Percentiles rank a stretch among this genome's conserved stretches.
Evolutionary conservation across 2,329 filamentous ascomycete species (phyloP).

Genomic region (Hypoxylon sp.): DNA sequence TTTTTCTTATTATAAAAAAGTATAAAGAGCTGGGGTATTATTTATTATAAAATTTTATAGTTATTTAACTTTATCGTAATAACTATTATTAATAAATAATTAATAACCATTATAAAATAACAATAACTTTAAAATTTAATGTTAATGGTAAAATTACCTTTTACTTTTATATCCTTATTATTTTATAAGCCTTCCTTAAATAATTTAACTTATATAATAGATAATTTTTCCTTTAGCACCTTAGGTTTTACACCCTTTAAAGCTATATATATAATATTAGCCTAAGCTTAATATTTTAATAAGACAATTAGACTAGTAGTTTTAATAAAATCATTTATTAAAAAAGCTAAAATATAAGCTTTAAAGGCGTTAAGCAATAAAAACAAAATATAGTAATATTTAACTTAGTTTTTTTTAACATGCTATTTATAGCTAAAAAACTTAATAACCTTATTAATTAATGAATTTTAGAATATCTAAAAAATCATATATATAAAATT

Average conservation of each 20-base stretch:
- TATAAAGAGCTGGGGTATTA: not conserved
- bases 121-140: not conserved
- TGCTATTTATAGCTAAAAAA: not conserved
- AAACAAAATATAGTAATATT: not conserved
- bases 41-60: conserved; percentile 4
- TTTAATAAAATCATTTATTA: not conserved
- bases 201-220: not conserved
- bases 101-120: conserved; percentile 3
- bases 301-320: not conserved
- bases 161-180: not conserved
- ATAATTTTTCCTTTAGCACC: not conserved
- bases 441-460: not conserved
- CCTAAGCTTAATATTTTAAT: too few relatives aligned
- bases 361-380: not conserved
- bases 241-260: not conserved
- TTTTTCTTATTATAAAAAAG: conserved; percentile 3
- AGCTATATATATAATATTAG: not conserved
- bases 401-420: not conserved
- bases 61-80: conserved; percentile 1
- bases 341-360: not conserved
- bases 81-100: conserved; percentile 7
- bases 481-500: conserved; percentile 2
- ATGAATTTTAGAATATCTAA: not conserved
- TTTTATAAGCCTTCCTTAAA: not conserved
- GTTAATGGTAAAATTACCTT: not conserved